phyloP scores from a whole-genome alignment of 768 basidiomycete species.

The Pholiota microspora region DNA sequence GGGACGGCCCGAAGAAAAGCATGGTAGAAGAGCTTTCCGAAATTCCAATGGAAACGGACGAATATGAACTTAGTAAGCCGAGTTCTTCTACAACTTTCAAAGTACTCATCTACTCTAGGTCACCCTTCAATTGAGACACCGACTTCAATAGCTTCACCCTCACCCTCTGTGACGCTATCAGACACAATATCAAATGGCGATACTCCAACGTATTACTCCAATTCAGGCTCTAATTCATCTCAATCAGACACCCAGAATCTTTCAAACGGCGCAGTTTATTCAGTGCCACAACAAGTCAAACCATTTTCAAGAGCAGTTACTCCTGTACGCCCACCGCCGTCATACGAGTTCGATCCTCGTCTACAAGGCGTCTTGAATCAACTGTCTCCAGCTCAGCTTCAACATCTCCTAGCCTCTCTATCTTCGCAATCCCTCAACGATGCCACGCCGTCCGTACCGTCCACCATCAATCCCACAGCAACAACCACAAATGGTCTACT shows the following conservation, averaged over 20 bases:
- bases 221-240: neutral
- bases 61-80: slow-evolving; percentile 16
- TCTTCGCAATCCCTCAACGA: slow-evolving; percentile 31
- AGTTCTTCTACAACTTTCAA: slow-evolving; percentile 4
- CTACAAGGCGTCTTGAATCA: slow-evolving; percentile 52
- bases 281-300: slow-evolving; percentile 20
- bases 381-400: slow-evolving; percentile 55
- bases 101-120: slow-evolving; percentile 24
- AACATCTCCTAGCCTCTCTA: slow-evolving; percentile 51
- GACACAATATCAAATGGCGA: slow-evolving; percentile 24
- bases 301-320: slow-evolving; percentile 20
- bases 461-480: slow-evolving; percentile 20
- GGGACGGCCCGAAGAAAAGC: slow-evolving; percentile 32
- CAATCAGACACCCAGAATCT: neutral
- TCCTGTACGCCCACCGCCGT: slow-evolving; percentile 17
- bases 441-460: slow-evolving; percentile 18
- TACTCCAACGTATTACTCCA: slow-evolving; percentile 9
- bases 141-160: slow-evolving; percentile 32
- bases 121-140: slow-evolving; percentile 50
- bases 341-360: slow-evolving; percentile 38
- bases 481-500: slow-evolving; percentile 21
- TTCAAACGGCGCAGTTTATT: slow-evolving; percentile 8
- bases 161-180: slow-evolving; percentile 29
- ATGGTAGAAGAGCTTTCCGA: slow-evolving; percentile 25
- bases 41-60: slow-evolving; percentile 17